phyloP scores from a whole-genome alignment of 2,329 filamentous ascomycete species.

The Diaporthe sp. region DNA sequence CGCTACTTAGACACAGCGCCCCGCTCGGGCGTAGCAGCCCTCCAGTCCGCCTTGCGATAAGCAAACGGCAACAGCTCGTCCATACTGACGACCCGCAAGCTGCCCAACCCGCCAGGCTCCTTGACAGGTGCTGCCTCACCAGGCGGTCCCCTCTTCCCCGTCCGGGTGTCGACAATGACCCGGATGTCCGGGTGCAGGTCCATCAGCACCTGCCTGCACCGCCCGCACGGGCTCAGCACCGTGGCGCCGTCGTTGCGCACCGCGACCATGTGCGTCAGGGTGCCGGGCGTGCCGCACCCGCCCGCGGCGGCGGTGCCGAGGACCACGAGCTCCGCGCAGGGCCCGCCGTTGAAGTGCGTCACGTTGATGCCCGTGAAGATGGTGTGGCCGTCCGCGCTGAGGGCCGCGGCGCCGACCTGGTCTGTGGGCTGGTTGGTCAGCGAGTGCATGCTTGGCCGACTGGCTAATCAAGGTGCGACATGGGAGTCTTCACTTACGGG shows the following conservation, averaged over 20 bases:
- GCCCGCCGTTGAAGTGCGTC: conserved; percentile 27
- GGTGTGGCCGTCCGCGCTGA: conserved; percentile 30
- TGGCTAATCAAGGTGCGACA: not conserved
- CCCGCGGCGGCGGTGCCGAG: conserved; percentile 6
- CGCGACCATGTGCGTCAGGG: conserved; percentile 12
- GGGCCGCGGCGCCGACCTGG: conserved; percentile 24
- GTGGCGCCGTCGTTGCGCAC: conserved; percentile 25
- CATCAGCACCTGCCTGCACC: conserved; percentile 15
- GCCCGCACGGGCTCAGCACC: conserved; percentile 15
- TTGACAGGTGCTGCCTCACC: too few species aligned
- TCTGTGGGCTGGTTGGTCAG: not conserved
- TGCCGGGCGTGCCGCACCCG: not conserved
- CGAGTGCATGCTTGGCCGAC: not conserved
- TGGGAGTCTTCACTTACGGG: not conserved
- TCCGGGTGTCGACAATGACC: not conserved
- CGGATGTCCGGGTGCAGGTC: conserved; percentile 12
- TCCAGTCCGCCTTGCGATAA: conserved; percentile 20
- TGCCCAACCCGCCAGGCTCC: not conserved
- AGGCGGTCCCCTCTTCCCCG: not conserved
- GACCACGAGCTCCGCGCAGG: conserved; percentile 12
- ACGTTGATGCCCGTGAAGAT: conserved; percentile 30
- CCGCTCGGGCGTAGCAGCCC: not conserved
- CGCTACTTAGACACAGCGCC: not conserved
- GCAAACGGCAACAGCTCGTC: conserved; percentile 24
- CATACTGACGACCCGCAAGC: not conserved